A percentile compares a stretch with the other conserved stretches of the same genome.
These are phyloP conservation scores for Cercospora zeina DNA, from an alignment of 2,329 filamentous ascomycete genomes.

Conservation along the genomic window DNA sequence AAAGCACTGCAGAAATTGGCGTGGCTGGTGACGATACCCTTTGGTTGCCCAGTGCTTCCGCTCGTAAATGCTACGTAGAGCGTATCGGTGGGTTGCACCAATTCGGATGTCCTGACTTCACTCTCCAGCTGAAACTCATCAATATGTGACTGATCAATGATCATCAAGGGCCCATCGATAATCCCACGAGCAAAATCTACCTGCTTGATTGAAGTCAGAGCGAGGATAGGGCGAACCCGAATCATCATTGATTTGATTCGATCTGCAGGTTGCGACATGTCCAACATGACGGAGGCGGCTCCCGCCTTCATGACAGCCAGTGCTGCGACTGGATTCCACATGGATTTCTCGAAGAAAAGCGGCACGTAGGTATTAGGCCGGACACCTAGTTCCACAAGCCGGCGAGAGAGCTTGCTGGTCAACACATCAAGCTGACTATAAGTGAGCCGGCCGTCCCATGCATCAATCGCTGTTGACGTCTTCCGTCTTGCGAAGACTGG, in stretches of 20 bases:
- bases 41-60: slow-evolving; percentile 19
- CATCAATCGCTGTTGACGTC: slow-evolving; percentile 26
- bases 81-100: background rate
- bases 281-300: slow-evolving; percentile 42
- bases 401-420: slow-evolving; percentile 8
- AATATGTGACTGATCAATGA: slow-evolving; percentile 18
- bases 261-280: slow-evolving; percentile 33
- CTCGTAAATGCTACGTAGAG: slow-evolving; percentile 15
- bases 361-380: background rate
- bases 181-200: too few species aligned
- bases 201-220: too few species aligned
- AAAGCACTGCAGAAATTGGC: slow-evolving; percentile 16
- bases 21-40: slow-evolving; percentile 18
- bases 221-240: too few species aligned
- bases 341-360: slow-evolving; percentile 45
- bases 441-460: slow-evolving; percentile 22
- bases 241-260: too few species aligned
- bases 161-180: too few species aligned
- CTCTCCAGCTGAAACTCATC: too few species aligned
- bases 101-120: too few species aligned
- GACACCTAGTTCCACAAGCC: background rate
- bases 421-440: slow-evolving; percentile 17
- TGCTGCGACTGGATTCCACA: slow-evolving; percentile 42
- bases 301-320: slow-evolving; percentile 45
- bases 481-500: background rate